A percentile compares a stretch with the other conserved stretches of the same genome.
These are phyloP conservation scores for Saksenaea oblongispora DNA, from an alignment of 371 early-diverging fungal species.

Conservation along the genomic window DNA sequence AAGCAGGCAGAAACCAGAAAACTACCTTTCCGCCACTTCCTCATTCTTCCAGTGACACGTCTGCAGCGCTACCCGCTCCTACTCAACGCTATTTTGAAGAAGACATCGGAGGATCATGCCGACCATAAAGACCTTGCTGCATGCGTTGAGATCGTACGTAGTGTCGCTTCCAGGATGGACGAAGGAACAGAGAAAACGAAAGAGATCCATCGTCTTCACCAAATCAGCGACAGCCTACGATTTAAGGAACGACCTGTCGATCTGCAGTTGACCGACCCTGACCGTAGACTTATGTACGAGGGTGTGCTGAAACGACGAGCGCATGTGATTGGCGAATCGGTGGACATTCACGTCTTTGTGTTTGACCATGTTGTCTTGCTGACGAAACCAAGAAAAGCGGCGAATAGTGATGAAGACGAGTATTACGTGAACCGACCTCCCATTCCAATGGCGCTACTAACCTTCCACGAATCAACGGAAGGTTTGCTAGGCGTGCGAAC, in stretches of 20 bases:
- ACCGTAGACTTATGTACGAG: conserved; percentile 75
- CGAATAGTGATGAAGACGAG: conserved; percentile 48
- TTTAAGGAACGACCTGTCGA: conserved; percentile 50
- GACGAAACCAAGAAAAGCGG: conserved; percentile 60
- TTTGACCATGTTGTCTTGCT: conserved; percentile 88
- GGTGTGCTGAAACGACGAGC: conserved; percentile 73
- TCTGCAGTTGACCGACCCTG: conserved; percentile 68
- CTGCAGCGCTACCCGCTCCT: conserved; percentile 87
- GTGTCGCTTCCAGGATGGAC: conserved; percentile 58
- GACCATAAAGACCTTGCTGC: conserved; percentile 58
- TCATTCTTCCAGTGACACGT: conserved; percentile 74
- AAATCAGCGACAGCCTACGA: conserved; percentile 37
- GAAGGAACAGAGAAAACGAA: conserved; percentile 28
- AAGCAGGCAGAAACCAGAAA: conserved; percentile 60
- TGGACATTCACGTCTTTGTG: conserved; percentile 77
- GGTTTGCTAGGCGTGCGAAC: conserved; percentile 23
- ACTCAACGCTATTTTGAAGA: conserved; percentile 77
- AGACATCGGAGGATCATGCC: conserved; percentile 77
- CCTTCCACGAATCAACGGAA: conserved; percentile 53
- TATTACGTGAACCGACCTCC: conserved; percentile 60
- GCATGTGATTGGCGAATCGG: conserved; percentile 65
- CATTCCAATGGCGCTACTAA: conserved; percentile 62
- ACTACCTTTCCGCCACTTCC: conserved; percentile 55
- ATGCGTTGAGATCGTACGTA: conserved; percentile 69
- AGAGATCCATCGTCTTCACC: conserved; percentile 29